phyloP scores from a whole-genome alignment of 1,284 basidiomycete genomes.

The Afroboletus lepidellus region DNA sequence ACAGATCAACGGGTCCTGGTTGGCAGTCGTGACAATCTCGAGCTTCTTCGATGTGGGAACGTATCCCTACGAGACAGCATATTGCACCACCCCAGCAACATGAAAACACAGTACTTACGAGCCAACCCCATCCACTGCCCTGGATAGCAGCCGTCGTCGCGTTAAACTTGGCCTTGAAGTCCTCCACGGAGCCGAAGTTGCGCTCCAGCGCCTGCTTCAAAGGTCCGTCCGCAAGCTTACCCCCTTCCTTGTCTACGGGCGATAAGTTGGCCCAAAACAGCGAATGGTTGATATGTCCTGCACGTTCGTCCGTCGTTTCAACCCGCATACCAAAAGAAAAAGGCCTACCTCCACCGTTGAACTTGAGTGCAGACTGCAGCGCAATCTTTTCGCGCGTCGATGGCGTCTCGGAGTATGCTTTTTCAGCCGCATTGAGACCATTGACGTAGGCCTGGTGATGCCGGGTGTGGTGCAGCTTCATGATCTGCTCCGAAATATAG shows the following conservation, averaged over 20 bases:
- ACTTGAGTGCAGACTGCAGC: slow-evolving; percentile 84
- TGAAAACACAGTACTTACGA: slow-evolving; percentile 48
- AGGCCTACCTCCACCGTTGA: slow-evolving; percentile 82
- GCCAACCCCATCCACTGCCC: slow-evolving; percentile 98
- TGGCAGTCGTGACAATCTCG: slow-evolving; percentile 88
- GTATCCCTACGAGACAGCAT: slow-evolving; percentile 54
- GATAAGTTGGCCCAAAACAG: slow-evolving; percentile 99
- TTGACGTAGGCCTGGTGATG: slow-evolving; percentile 95
- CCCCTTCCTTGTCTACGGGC: slow-evolving; percentile 56
- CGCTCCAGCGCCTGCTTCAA: slow-evolving; percentile 81
- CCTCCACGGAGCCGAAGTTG: slow-evolving; percentile 84
- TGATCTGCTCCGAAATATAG: slow-evolving; percentile 78
- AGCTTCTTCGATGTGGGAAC: slow-evolving; percentile 72
- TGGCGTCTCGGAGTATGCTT: slow-evolving; percentile 67
- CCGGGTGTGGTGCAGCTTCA: slow-evolving; percentile 93
- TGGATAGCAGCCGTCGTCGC: slow-evolving; percentile 90
- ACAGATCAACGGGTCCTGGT: slow-evolving; percentile 94
- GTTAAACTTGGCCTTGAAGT: slow-evolving; percentile 84
- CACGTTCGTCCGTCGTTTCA: background rate
- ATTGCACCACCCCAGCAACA: background rate
- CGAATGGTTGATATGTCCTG: slow-evolving; percentile 88
- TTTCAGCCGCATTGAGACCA: slow-evolving; percentile 89
- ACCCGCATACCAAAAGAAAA: background rate
- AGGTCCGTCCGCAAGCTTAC: slow-evolving; percentile 67
- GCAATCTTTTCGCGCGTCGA: slow-evolving; percentile 82